Evolutionary conservation across 257 asterid species (phyloP).

Genomic region (Petunia axillaris): DNA sequence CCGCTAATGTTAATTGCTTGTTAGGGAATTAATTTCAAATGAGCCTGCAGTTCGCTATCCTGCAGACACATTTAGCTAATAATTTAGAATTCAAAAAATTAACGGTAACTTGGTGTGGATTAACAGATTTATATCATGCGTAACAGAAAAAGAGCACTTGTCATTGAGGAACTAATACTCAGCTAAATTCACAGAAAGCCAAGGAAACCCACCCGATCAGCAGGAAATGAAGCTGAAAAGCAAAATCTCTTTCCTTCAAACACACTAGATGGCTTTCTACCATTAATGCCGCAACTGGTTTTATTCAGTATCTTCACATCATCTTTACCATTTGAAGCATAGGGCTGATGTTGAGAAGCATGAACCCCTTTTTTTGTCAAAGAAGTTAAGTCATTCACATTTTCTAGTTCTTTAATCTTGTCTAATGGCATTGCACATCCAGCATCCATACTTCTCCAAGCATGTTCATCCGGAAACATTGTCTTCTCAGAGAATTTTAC

Average conservation of each 20-base stretch:
- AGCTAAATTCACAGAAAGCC: neutral
- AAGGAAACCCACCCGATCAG: constrained; percentile 63
- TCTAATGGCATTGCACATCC: constrained; percentile 43
- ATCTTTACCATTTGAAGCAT: constrained; percentile 48
- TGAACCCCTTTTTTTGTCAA: constrained; percentile 29
- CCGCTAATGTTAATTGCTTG: neutral
- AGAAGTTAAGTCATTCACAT: constrained; percentile 31
- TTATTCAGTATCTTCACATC: constrained; percentile 44
- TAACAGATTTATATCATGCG: neutral
- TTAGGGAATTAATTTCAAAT: constrained; percentile 18
- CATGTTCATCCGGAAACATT: constrained; percentile 30
- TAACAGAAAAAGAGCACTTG: neutral
- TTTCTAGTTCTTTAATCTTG: constrained; percentile 39
- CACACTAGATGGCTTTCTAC: constrained; percentile 50
- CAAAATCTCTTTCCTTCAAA: constrained; percentile 70
- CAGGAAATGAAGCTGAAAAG: constrained; percentile 82
- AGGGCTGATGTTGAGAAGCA: constrained; percentile 27
- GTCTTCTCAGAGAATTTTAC: constrained; percentile 53
- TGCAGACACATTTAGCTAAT: neutral
- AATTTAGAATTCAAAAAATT: neutral
- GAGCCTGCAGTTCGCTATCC: constrained; percentile 12
- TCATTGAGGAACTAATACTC: constrained; percentile 4
- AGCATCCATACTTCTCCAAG: constrained; percentile 38
- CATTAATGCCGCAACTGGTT: constrained; percentile 43
- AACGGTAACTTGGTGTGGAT: neutral